phyloP scores from a whole-genome alignment of 306 rosid genomes.

The Delonix regia region DNA sequence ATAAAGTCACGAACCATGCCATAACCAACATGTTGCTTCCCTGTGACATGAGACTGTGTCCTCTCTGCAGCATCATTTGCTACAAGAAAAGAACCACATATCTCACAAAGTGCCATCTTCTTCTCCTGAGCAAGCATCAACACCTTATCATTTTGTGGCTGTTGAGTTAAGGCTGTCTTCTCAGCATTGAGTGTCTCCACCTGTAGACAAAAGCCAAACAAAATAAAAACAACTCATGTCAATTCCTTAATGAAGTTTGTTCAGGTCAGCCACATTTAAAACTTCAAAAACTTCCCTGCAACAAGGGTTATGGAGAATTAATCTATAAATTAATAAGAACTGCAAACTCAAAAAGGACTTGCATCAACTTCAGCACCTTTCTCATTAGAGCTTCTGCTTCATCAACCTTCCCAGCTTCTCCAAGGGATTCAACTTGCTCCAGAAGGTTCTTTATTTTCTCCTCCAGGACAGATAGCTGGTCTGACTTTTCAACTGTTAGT shows the following conservation, averaged over 20 bases:
- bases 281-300: background rate
- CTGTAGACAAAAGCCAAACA: constrained; percentile 46
- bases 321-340: background rate
- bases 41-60: constrained; percentile 93
- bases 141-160: constrained; percentile 73
- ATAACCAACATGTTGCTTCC: constrained; percentile 99
- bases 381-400: constrained; percentile 99
- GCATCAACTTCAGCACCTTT: constrained; percentile 61
- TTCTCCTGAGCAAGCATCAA: constrained; percentile 90
- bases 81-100: constrained; percentile 97
- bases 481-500: constrained; percentile 83
- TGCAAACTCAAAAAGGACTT: constrained; percentile 17
- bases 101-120: constrained; percentile 98
- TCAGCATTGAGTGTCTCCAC: constrained; percentile 89
- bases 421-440: constrained; percentile 95
- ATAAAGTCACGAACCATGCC: constrained; percentile 99
- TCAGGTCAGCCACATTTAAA: background rate
- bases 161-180: constrained; percentile 79
- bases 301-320: background rate
- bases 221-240: constrained; percentile 2
- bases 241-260: constrained; percentile 8
- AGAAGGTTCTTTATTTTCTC: constrained; percentile 97
- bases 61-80: constrained; percentile 99
- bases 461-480: constrained; percentile 81
- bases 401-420: constrained; percentile 99